phyloP scores from a whole-genome alignment of 345 rosid species.

The Eucalyptus marginata region DNA sequence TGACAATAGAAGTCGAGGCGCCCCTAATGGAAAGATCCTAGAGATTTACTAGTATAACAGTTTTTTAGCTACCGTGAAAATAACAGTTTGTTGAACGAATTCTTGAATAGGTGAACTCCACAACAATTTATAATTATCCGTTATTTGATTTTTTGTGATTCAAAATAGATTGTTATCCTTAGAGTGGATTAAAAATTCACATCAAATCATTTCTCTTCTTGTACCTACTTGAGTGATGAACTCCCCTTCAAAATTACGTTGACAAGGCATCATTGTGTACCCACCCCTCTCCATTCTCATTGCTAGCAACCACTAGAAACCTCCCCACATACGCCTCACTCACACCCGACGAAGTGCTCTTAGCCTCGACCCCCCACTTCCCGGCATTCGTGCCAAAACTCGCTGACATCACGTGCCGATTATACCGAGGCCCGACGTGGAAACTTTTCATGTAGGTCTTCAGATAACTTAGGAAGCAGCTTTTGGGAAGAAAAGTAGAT shows the following conservation, averaged over 20 bases:
- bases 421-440: not conserved
- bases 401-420: not conserved
- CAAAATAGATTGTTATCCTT: fast-evolving
- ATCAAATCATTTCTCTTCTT: too few species aligned
- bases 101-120: fast-evolving
- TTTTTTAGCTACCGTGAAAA: fast-evolving
- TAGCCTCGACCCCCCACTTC: not conserved
- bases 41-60: too few species aligned
- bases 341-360: too few species aligned
- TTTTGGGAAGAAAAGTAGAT: not conserved
- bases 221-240: not conserved
- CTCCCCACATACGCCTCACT: too few species aligned
- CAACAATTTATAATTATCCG: too few species aligned
- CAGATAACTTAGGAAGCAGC: not conserved
- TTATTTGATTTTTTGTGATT: too few species aligned
- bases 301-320: not conserved
- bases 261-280: not conserved
- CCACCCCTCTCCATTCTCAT: not conserved
- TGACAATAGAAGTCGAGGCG: too few species aligned
- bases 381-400: not conserved
- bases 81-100: too few species aligned
- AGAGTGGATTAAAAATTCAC: too few species aligned
- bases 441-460: not conserved
- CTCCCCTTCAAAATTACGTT: not conserved
- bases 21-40: too few species aligned